Evolutionary conservation across 192 early-diverging fungal species (phyloP).

Genomic region (Entomortierella lignicola): DNA sequence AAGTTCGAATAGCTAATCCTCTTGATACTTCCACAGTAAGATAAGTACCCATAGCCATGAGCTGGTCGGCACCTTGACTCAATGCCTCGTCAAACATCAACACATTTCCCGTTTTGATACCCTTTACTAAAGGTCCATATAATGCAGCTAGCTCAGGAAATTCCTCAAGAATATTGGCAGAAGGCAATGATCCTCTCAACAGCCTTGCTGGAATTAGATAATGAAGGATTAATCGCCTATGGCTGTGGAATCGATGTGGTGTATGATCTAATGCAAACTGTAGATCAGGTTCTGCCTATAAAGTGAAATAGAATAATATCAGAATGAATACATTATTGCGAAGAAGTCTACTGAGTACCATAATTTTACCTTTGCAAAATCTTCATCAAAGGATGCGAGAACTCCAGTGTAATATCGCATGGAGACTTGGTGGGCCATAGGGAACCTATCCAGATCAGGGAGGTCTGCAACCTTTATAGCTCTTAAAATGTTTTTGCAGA

Average conservation of each 20-base stretch:
- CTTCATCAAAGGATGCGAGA: slow-evolving; percentile 86
- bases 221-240: slow-evolving; percentile 78
- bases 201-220: slow-evolving; percentile 85
- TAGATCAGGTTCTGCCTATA: slow-evolving; percentile 40
- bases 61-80: slow-evolving; percentile 59
- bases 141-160: slow-evolving; percentile 69
- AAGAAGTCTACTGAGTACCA: too few relatives aligned
- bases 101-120: slow-evolving; percentile 80
- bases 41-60: slow-evolving; percentile 80
- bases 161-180: slow-evolving; percentile 63
- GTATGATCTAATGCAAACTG: slow-evolving; percentile 58
- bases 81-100: slow-evolving; percentile 78
- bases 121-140: slow-evolving; percentile 74
- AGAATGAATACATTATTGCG: neutral
- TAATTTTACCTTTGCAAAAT: slow-evolving; percentile 79
- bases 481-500: slow-evolving; percentile 85
- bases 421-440: slow-evolving; percentile 86
- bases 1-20: slow-evolving; percentile 74
- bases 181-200: slow-evolving; percentile 78
- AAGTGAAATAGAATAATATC: slow-evolving; percentile 2
- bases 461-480: slow-evolving; percentile 79
- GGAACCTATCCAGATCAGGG: slow-evolving; percentile 79
- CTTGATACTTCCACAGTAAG: slow-evolving; percentile 85
- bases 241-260: slow-evolving; percentile 19
- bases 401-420: slow-evolving; percentile 90